phyloP scores from a whole-genome alignment of 2,329 filamentous ascomycete genomes.

The Nothophoma quercina region DNA sequence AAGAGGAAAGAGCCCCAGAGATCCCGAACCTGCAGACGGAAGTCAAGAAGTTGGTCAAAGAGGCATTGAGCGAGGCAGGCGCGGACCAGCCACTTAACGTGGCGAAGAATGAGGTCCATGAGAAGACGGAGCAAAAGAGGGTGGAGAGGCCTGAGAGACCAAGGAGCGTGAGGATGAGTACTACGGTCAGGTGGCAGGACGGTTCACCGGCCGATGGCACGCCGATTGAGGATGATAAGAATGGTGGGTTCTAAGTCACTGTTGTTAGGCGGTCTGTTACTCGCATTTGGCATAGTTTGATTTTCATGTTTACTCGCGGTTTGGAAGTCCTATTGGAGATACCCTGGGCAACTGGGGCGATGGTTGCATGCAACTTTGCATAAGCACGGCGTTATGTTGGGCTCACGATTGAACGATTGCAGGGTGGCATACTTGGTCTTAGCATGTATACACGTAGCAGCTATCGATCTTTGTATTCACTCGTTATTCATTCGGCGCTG shows the following conservation, averaged over 20 bases:
- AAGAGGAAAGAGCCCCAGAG: constrained; percentile 49
- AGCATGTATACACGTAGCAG: not conserved
- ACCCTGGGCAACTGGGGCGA: constrained; percentile 7
- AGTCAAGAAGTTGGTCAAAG: constrained; percentile 54
- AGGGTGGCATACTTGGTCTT: not conserved
- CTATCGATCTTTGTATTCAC: too few relatives aligned
- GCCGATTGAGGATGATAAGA: not conserved
- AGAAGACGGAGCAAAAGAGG: not conserved
- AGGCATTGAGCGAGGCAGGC: constrained; percentile 34
- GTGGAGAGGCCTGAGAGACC: constrained; percentile 1
- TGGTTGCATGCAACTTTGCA: too few relatives aligned
- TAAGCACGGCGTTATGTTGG: not conserved
- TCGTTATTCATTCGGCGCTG: too few relatives aligned
- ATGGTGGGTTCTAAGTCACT: not conserved
- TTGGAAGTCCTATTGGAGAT: too few relatives aligned
- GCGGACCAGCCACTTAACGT: constrained; percentile 5
- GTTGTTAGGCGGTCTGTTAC: not conserved
- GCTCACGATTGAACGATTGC: not conserved
- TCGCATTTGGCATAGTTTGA: not conserved
- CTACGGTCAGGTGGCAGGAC: constrained; percentile 15
- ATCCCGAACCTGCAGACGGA: constrained; percentile 56
- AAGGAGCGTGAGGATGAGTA: constrained; percentile 13
- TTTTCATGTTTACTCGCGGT: not conserved
- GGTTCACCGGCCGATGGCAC: not conserved
- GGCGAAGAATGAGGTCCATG: constrained; percentile 1